phyloP scores from a whole-genome alignment of 371 early-diverging fungal genomes.

The Mucor mucedo region DNA sequence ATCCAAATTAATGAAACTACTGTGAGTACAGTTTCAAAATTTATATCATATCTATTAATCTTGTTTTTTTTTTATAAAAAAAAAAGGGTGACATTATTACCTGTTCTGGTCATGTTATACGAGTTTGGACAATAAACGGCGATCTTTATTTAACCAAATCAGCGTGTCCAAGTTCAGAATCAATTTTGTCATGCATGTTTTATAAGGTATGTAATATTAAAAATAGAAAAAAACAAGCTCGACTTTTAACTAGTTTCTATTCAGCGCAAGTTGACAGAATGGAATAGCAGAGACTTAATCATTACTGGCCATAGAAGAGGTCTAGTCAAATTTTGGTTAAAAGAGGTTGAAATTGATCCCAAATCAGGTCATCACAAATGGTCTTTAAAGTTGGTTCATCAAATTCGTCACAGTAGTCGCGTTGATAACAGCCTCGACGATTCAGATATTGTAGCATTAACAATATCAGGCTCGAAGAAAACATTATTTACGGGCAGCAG shows the following conservation, averaged over 20 bases:
- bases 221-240: not conserved
- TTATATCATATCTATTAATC: not conserved
- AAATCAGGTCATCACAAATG: constrained; percentile 38
- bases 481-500: constrained; percentile 69
- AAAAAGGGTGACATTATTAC: constrained; percentile 73
- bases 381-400: constrained; percentile 36
- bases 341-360: constrained; percentile 34
- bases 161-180: constrained; percentile 60
- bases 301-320: constrained; percentile 69
- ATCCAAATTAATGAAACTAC: constrained; percentile 66
- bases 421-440: constrained; percentile 20
- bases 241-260: too few species aligned
- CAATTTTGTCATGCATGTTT: constrained; percentile 61
- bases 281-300: constrained; percentile 45
- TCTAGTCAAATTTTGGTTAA: constrained; percentile 56
- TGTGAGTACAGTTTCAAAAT: constrained; percentile 29
- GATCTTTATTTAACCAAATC: constrained; percentile 64
- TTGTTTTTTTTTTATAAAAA: not conserved
- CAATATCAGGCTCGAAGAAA: constrained; percentile 45
- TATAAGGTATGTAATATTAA: constrained; percentile 50
- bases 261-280: constrained; percentile 28
- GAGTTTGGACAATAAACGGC: constrained; percentile 79
- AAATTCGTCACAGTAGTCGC: constrained; percentile 36
- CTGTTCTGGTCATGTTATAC: constrained; percentile 63
- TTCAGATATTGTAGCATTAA: constrained; percentile 45